Percentiles rank a stretch among this genome's conserved stretches.
phyloP scores from a whole-genome alignment of 108 stramenopile species.

The Cyclostephanos invisitatus region DNA sequence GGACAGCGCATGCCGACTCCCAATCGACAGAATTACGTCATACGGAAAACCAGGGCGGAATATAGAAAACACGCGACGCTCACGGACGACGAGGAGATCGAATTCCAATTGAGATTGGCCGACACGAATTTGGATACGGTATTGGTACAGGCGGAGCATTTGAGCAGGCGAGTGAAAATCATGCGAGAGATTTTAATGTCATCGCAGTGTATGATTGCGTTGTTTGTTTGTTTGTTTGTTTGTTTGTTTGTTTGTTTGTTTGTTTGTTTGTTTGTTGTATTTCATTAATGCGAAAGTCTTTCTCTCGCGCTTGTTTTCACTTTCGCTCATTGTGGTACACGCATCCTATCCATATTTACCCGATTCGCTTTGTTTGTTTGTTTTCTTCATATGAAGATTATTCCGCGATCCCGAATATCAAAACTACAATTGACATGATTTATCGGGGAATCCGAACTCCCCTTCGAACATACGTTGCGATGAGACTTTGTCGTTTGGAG shows the following conservation, averaged over 20 bases:
- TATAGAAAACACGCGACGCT: constrained; percentile 57
- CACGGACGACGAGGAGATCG: constrained; percentile 74
- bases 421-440: constrained; percentile 33
- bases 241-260: no score
- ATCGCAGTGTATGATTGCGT: no score
- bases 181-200: no score
- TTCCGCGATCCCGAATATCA: constrained; percentile 48
- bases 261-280: no score
- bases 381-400: constrained; percentile 7
- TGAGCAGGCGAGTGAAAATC: constrained; percentile 32
- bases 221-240: no score
- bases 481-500: no score
- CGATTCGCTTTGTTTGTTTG: background rate
- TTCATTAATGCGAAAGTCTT: no score
- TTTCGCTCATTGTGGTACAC: background rate
- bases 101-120: constrained; percentile 70
- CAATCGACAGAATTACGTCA: constrained; percentile 81
- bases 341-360: background rate
- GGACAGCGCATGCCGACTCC: constrained; percentile 87
- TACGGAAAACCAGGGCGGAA: constrained; percentile 67
- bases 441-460: no score
- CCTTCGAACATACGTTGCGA: no score
- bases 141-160: constrained; percentile 84
- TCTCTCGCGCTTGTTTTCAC: background rate
- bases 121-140: constrained; percentile 89